phyloP scores from a whole-genome alignment of 352 stramenopile genomes.

The Thraustochytrium sp. region DNA sequence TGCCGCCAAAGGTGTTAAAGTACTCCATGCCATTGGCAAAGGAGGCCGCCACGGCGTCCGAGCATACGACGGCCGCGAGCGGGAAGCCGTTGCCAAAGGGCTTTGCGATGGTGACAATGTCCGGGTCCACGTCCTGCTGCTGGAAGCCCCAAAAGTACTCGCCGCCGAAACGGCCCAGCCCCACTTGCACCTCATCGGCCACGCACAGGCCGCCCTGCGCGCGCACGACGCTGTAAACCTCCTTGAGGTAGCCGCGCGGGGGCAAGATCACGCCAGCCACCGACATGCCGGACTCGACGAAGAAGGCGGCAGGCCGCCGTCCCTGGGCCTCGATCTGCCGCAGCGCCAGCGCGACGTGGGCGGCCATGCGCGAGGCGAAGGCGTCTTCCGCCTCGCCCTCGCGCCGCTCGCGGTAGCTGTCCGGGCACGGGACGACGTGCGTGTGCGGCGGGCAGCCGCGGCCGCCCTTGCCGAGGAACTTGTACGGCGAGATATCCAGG shows the following conservation, averaged over 20 bases:
- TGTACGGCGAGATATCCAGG: conserved; percentile 70
- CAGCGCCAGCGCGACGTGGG: conserved; percentile 55
- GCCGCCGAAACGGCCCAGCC: conserved; percentile 63
- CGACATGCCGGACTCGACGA: conserved; percentile 68
- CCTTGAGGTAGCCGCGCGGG: conserved; percentile 58
- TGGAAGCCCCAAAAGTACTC: conserved; percentile 58
- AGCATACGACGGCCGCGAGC: conserved; percentile 64
- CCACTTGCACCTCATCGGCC: conserved; percentile 73
- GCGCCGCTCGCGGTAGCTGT: conserved; percentile 54
- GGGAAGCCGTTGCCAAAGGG: conserved; percentile 75
- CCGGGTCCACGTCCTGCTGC: conserved; percentile 57
- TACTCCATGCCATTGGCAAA: conserved; percentile 69
- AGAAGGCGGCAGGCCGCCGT: conserved; percentile 56
- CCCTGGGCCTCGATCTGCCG: conserved; percentile 35
- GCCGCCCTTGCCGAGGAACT: conserved; percentile 52
- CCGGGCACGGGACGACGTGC: conserved; percentile 58
- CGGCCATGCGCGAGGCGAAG: conserved; percentile 54
- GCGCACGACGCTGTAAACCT: conserved; percentile 57
- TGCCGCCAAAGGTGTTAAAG: conserved; percentile 74
- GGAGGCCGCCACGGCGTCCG: conserved; percentile 54
- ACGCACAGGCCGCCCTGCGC: conserved; percentile 65
- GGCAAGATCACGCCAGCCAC: conserved; percentile 67
- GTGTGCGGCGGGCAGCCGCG: not conserved
- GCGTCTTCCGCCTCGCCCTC: conserved; percentile 49
- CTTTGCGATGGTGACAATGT: conserved; percentile 76